Conservation (phyloP, 805 yeast genomes). For the Priceomyces haplophilus region DNA sequence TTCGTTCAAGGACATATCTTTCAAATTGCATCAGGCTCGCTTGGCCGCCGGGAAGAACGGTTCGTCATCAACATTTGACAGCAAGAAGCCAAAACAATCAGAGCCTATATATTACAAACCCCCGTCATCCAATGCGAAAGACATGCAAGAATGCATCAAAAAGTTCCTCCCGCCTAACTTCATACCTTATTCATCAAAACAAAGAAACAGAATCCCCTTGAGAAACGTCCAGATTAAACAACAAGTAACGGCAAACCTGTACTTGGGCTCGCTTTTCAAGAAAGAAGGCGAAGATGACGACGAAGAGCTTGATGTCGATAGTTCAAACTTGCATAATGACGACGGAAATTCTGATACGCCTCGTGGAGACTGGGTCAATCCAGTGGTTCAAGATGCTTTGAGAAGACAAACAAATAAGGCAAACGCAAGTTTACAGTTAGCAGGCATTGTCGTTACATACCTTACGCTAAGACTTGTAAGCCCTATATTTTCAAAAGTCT, state of each 20-base stretch:
- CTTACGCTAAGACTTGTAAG: neutral
- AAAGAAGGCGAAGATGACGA: constrained; percentile 12
- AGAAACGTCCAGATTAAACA: constrained; percentile 1
- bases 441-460: constrained; percentile 8
- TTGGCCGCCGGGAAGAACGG: constrained; percentile 5
- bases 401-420: constrained; percentile 44
- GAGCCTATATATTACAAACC: constrained; percentile 31
- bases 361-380: constrained; percentile 37
- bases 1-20: constrained; percentile 10
- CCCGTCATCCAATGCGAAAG: constrained; percentile 23
- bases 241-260: neutral
- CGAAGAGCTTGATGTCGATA: constrained; percentile 5
- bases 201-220: constrained; percentile 12
- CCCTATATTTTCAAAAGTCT: neutral
- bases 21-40: constrained; percentile 10
- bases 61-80: neutral
- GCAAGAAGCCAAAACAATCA: neutral
- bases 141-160: constrained; percentile 25
- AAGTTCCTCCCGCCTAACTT: constrained; percentile 25
- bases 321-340: neutral
- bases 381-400: constrained; percentile 44
- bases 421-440: constrained; percentile 28
- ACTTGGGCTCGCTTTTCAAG: neutral
- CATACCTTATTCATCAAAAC: neutral
- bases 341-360: constrained; percentile 11